phyloP scores from a whole-genome alignment of 73 alveolate species.

The Paramecium primaurelia region DNA sequence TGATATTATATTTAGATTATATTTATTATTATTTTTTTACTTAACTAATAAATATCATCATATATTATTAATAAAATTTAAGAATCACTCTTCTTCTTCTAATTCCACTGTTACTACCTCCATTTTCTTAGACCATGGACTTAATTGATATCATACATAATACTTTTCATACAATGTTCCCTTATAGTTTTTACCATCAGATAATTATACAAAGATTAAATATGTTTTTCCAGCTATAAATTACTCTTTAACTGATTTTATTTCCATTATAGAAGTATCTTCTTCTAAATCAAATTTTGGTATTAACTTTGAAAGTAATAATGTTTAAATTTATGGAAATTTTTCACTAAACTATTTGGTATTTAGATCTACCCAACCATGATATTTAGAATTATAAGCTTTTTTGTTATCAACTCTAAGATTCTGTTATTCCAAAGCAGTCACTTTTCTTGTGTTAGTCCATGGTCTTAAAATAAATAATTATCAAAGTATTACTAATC shows the following conservation, averaged over 20 bases:
- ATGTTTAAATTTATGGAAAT: not conserved
- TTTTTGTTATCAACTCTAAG: not conserved
- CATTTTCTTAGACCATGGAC: slow-evolving; percentile 25
- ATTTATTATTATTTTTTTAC: not conserved
- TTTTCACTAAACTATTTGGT: not conserved
- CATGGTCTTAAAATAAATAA: not conserved
- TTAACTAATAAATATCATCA: not conserved
- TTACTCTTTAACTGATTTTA: not conserved
- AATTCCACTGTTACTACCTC: not conserved
- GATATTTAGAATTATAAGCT: not conserved
- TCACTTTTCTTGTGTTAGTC: not conserved
- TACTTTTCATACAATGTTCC: slow-evolving; percentile 15
- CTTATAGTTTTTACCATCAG: not conserved
- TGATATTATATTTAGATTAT: not conserved
- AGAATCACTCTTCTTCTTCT: not conserved
- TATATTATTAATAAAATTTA: not conserved
- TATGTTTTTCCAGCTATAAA: not conserved
- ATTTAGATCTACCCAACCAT: not conserved
- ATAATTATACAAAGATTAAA: not conserved
- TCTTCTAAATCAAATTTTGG: not conserved
- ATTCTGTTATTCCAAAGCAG: not conserved
- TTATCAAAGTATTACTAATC: not conserved
- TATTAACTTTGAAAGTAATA: not conserved
- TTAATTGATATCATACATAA: not conserved
- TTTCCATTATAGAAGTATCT: not conserved